phyloP scores from a whole-genome alignment of 1,139 yeast species.

The Candida freyschussii region DNA sequence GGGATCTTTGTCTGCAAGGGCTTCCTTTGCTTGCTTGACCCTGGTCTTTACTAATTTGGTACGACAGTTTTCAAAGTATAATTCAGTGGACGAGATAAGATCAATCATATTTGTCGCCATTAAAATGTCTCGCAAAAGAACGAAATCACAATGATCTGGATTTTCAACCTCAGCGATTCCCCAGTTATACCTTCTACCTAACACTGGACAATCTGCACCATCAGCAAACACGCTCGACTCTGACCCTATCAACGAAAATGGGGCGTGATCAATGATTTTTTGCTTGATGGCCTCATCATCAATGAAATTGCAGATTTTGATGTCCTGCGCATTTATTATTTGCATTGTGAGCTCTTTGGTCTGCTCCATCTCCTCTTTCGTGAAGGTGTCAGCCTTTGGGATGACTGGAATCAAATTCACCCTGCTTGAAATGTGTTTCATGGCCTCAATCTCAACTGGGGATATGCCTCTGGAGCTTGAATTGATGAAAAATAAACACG shows the following conservation, averaged over 20 bases:
- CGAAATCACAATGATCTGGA: conserved; percentile 57
- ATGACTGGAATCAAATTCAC: conserved; percentile 76
- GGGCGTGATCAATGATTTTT: conserved; percentile 35
- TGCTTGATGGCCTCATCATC: conserved; percentile 36
- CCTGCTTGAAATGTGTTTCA: conserved; percentile 59
- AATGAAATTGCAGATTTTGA: conserved; percentile 54
- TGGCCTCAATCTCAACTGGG: conserved; percentile 59
- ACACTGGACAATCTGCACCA: conserved; percentile 35
- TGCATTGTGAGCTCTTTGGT: conserved; percentile 44
- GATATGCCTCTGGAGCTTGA: conserved; percentile 52
- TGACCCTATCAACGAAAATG: conserved; percentile 60
- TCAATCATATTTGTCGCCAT: conserved; percentile 55
- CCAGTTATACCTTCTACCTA: conserved; percentile 68
- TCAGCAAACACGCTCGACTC: conserved; percentile 28
- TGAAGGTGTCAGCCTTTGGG: conserved; percentile 69
- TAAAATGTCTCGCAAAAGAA: conserved; percentile 45
- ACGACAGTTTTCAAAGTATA: conserved; percentile 53
- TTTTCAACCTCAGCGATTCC: conserved; percentile 71
- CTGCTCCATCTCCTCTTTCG: conserved; percentile 31
- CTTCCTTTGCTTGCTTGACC: conserved; percentile 31
- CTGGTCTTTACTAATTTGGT: conserved; percentile 38
- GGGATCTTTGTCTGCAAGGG: conserved; percentile 20
- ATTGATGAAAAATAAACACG: conserved; percentile 66
- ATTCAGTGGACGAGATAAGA: conserved; percentile 51
- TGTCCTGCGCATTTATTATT: conserved; percentile 43